Conservation (phyloP, 2,329 filamentous ascomycete species). For the Teratosphaeria nubilosa region DNA sequence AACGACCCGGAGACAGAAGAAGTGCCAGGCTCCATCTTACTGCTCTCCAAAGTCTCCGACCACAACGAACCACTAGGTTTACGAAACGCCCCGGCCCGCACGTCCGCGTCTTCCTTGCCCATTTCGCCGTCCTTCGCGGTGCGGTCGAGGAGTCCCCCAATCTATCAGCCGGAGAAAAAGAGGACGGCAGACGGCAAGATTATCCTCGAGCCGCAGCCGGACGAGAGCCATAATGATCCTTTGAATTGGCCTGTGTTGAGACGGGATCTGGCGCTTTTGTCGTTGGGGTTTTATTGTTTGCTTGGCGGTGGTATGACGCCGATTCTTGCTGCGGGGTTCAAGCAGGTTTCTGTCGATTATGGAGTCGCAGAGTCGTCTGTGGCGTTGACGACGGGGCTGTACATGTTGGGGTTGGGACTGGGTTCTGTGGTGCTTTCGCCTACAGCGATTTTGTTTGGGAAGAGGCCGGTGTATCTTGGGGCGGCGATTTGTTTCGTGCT, state of each 20-base stretch:
- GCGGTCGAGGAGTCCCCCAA: constrained; percentile 18
- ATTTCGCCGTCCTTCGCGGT: neutral
- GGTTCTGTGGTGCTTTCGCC: constrained; percentile 78
- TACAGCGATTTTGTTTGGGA: constrained; percentile 83
- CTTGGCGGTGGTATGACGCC: constrained; percentile 88
- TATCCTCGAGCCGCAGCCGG: constrained; percentile 83
- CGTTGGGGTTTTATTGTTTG: constrained; percentile 85
- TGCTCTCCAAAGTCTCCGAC: constrained; percentile 45
- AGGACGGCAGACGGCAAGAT: constrained; percentile 71
- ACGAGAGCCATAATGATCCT: constrained; percentile 82
- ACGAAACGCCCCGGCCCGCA: constrained; percentile 51
- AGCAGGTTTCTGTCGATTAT: constrained; percentile 60
- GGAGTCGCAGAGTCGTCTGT: constrained; percentile 60
- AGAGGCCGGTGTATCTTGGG: constrained; percentile 77
- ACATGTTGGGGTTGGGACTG: constrained; percentile 85
- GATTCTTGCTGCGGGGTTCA: constrained; percentile 80
- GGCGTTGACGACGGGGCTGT: constrained; percentile 79
- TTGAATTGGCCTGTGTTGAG: constrained; percentile 83
- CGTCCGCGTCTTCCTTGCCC: constrained; percentile 45
- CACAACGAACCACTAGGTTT: constrained; percentile 54
- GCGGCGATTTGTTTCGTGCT: constrained; percentile 67
- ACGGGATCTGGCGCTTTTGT: constrained; percentile 68
- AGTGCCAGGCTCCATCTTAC: constrained; percentile 61
- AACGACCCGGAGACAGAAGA: constrained; percentile 74
- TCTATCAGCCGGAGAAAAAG: constrained; percentile 48